Conservation (phyloP, 805 yeast species). For the Lachancea mirantina region DNA sequence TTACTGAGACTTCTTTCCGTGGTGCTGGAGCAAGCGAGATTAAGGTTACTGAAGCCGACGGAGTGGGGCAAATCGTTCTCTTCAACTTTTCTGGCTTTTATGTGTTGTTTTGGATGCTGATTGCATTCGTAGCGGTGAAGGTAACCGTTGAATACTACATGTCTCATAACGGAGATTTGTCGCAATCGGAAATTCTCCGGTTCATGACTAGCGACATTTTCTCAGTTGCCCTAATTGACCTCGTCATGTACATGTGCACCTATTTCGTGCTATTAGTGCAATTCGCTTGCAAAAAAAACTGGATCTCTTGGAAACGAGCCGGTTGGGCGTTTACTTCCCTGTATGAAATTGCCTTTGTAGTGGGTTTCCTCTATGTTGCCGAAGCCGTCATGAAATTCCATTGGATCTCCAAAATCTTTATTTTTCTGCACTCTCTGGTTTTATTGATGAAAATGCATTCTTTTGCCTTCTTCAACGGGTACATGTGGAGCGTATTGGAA, state of each 20-base stretch:
- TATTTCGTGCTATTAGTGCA: conserved; percentile 62
- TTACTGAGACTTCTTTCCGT: conserved; percentile 21
- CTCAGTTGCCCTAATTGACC: conserved; percentile 67
- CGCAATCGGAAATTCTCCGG: conserved; percentile 46
- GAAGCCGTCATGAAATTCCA: conserved; percentile 47
- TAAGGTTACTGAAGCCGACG: conserved; percentile 7
- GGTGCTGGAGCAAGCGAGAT: conserved; percentile 27
- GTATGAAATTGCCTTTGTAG: conserved; percentile 48
- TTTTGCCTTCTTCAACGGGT: conserved; percentile 86
- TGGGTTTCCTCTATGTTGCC: conserved; percentile 50
- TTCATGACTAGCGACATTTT: conserved; percentile 55
- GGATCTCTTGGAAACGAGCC: conserved; percentile 49
- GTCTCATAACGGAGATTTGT: conserved; percentile 32
- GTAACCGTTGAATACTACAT: conserved; percentile 48
- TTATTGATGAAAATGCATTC: conserved; percentile 94
- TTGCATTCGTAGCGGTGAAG: conserved; percentile 48
- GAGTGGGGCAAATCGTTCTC: neutral
- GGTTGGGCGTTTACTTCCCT: conserved; percentile 62
- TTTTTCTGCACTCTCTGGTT: conserved; percentile 78
- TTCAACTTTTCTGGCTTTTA: conserved; percentile 66
- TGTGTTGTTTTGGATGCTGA: conserved; percentile 69
- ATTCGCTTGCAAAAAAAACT: conserved; percentile 37
- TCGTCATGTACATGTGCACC: conserved; percentile 60
- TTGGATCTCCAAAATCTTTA: conserved; percentile 87
- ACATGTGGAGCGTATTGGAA: conserved; percentile 57